phyloP scores from a whole-genome alignment of 2,329 filamentous ascomycete species.

The Lecanosticta acicola region DNA sequence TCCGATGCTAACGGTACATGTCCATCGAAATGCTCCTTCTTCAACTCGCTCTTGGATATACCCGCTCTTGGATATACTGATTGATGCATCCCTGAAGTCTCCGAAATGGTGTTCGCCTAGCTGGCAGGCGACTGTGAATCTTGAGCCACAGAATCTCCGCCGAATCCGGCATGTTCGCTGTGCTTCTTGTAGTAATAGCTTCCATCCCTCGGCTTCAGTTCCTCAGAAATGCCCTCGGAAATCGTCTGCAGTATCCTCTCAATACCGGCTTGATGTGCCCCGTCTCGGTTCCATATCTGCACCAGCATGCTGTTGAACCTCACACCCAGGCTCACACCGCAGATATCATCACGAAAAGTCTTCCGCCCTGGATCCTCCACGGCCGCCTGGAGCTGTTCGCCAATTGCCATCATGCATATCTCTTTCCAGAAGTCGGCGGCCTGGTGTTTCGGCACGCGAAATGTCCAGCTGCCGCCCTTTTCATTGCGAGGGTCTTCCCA shows the following conservation, averaged over 20 bases:
- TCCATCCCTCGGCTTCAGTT: constrained; percentile 62
- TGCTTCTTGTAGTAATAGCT: constrained; percentile 76
- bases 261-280: constrained; percentile 71
- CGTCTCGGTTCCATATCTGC: constrained; percentile 89
- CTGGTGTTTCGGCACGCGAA: constrained; percentile 73
- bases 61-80: too few relatives aligned
- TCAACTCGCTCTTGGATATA: too few relatives aligned
- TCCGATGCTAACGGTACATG: too few relatives aligned
- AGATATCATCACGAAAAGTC: constrained; percentile 69
- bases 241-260: constrained; percentile 68
- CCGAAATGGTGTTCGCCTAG: background rate
- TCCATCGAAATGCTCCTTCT: too few relatives aligned
- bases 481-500: constrained; percentile 85
- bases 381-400: constrained; percentile 70
- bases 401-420: constrained; percentile 74
- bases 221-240: constrained; percentile 64
- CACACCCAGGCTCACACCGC: constrained; percentile 79
- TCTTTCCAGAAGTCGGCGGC: constrained; percentile 72
- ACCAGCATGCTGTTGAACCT: constrained; percentile 86
- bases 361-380: constrained; percentile 52
- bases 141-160: background rate
- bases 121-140: background rate
- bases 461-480: constrained; percentile 84
- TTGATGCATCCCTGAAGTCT: too few relatives aligned
- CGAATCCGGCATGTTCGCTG: constrained; percentile 72